phyloP scores from a whole-genome alignment of 1,284 basidiomycete species.

The Sutorius eximius region DNA sequence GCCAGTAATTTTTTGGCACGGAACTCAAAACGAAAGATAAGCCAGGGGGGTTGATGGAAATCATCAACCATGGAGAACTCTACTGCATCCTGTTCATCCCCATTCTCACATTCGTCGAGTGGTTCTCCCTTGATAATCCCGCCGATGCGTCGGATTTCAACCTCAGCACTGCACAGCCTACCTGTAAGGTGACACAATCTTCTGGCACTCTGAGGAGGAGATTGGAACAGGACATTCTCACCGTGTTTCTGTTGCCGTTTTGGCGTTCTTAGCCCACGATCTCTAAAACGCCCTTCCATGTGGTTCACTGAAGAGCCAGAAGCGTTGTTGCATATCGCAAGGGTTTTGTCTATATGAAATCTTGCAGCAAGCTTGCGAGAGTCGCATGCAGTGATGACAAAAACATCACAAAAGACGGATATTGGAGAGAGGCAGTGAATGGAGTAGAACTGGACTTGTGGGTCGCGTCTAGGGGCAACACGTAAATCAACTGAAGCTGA shows the following conservation, averaged over 20 bases:
- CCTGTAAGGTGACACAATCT: constrained; percentile 1
- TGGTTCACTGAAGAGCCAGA: constrained; percentile 11
- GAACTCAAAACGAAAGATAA: constrained; percentile 16
- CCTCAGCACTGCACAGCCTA: constrained; percentile 10
- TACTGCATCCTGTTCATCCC: neutral
- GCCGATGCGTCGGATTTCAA: constrained; percentile 19
- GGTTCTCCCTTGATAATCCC: constrained; percentile 6
- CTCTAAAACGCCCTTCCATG: neutral
- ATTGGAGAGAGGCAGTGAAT: constrained; percentile 18
- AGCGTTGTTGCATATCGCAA: neutral
- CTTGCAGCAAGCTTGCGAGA: constrained; percentile 11
- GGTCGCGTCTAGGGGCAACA: neutral
- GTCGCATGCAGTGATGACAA: neutral
- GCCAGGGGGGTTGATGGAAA: constrained; percentile 16
- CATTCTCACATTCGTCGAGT: neutral
- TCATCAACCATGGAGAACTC: constrained; percentile 15
- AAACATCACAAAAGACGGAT: constrained; percentile 21
- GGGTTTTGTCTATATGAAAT: constrained; percentile 14
- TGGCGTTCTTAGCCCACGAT: constrained; percentile 13
- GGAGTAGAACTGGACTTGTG: constrained; percentile 10
- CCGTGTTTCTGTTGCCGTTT: constrained; percentile 2
- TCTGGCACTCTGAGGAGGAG: neutral
- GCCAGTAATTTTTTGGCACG: neutral
- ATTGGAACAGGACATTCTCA: neutral
- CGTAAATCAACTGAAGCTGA: constrained; percentile 3